Evolutionary conservation across 2,329 filamentous ascomycete species (phyloP), one percentile per base, ranked within the genome.

Genomic region (Diaporthe helianthi): DNA sequence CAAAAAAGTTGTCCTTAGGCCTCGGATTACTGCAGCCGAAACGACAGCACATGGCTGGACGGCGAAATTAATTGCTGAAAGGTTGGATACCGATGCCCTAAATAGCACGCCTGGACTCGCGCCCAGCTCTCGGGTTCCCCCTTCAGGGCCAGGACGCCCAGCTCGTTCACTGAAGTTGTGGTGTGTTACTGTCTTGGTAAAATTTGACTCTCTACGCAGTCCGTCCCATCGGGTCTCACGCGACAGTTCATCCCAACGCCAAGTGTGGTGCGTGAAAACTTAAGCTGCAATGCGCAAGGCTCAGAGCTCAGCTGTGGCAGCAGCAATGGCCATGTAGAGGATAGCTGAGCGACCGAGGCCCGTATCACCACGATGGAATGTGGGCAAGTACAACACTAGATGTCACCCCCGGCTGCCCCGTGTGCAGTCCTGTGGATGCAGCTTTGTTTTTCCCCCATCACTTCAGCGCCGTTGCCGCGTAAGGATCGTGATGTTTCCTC

Each of bases 401-500:
- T 49, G n/a, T 33, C 12, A 33, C 55, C 13, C 19, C 47, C 22
- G 19, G 19, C 19, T 26, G 10, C 13, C 19, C 47, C 22, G 19
- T 19, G 22, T 26, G 10, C 8, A 31, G 41, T 13, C 2, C 55
- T 22, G 7, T 33, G 33, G 38, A 33, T 26, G 38, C 10, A 26
- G 0, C 7, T 61, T n/a, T 55, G 1, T 33, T 61, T 22, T 24
- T 36, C 24, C 5, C 29, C 33, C 33, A 19, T 15, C 12, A 19
- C 12, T 19, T 19, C 58, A 61, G 64, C 68, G 68, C 63, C 38
- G 19, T 53, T 67, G n/a, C 68, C 68, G 68, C 63, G 47, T 26
- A 33, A 61, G 41, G 58, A 61, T 61, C 29, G 41, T 1, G 10
- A 13, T 24, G 41, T 6, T 49, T 17, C 58, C 58, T 36, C 47